Conservation (phyloP, 257 asterid genomes). For the Nicotiana tomentosiformis region DNA sequence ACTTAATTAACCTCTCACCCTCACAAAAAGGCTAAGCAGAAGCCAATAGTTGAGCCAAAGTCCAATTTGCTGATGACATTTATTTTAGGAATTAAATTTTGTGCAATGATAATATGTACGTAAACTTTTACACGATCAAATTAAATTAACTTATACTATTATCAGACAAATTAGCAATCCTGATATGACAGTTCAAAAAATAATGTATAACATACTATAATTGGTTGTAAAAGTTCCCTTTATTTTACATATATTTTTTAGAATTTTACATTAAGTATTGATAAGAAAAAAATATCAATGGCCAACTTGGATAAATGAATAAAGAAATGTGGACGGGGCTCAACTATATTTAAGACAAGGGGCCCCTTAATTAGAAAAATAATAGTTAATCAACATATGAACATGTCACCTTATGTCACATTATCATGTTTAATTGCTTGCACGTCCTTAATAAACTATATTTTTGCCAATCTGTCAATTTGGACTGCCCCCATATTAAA, state of each 20-base stretch:
- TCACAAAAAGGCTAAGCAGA: not conserved
- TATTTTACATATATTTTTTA: not conserved
- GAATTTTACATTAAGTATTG: not conserved
- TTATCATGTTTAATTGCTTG: slow-evolving; percentile 46
- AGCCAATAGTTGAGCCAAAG: not conserved
- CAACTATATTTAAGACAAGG: slow-evolving; percentile 13
- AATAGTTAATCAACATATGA: not conserved
- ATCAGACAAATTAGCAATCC: no score
- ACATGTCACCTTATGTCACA: slow-evolving; percentile 25
- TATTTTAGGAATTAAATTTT: not conserved
- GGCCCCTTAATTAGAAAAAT: slow-evolving; percentile 21
- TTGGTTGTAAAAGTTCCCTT: not conserved
- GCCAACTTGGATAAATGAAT: slow-evolving; percentile 11
- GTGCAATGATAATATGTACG: not conserved
- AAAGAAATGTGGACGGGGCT: slow-evolving; percentile 3
- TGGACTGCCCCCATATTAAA: slow-evolving; percentile 29
- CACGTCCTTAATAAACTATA: slow-evolving; percentile 62
- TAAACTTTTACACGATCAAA: not conserved
- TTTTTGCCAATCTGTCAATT: slow-evolving; percentile 63
- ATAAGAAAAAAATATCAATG: slow-evolving; percentile 22
- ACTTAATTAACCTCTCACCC: not conserved
- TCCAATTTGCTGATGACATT: not conserved
- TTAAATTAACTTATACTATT: not conserved
- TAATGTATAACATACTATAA: no score
- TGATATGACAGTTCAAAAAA: no score